Evolutionary conservation across 371 early-diverging fungal species (phyloP), one percentile per base, ranked within the genome.

Genomic region (Mucor racemosus): DNA sequence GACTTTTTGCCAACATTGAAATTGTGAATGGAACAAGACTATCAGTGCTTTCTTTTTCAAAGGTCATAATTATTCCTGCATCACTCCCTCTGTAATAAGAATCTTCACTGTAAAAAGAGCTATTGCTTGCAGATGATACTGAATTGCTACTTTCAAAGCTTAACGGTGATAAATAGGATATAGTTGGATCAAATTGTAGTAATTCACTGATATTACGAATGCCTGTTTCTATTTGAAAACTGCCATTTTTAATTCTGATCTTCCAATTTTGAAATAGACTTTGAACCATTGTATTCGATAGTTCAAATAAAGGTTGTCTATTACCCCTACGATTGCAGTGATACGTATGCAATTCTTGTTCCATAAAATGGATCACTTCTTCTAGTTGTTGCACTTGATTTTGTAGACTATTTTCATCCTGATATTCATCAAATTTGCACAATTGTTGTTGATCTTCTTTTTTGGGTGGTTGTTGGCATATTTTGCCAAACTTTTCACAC

Each of bases 401-500:
- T 38, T 46, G 17, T 31, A 68, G 15, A 6, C 11, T 7, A 5
- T 59, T 17, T 5, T 59, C 7, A 26, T 63, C 42, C 42, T 19
- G 31, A 10, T 21, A n/a, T n/a, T n/a, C n/a, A n/a, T n/a, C n/a
- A n/a, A n/a, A 48, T 13, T 11, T 44, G 36, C 44, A 10, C 0
- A 60, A 8, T 5, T 8, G 10, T 13, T 7, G 46, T 46, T 5
- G 46, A 21, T 21, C n/a, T 61, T 26, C n/a, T 44, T 44, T 35
- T 26, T 38, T 5, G 9, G 60, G n/a, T n/a, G n/a, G n/a, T n/a
- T 60, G 56, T 17, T 48, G 17, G 40, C 70, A 69, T 13, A 48
- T 39, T 19, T 55, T 60, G 13, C 40, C 70, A 19, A 69, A 33
- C 33, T 39, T 39, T 54, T 65, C 17, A 14, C 70, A 69, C 10